Conservation (phyloP, 2,329 filamentous ascomycete genomes). For the Microascus cirrosus region DNA sequence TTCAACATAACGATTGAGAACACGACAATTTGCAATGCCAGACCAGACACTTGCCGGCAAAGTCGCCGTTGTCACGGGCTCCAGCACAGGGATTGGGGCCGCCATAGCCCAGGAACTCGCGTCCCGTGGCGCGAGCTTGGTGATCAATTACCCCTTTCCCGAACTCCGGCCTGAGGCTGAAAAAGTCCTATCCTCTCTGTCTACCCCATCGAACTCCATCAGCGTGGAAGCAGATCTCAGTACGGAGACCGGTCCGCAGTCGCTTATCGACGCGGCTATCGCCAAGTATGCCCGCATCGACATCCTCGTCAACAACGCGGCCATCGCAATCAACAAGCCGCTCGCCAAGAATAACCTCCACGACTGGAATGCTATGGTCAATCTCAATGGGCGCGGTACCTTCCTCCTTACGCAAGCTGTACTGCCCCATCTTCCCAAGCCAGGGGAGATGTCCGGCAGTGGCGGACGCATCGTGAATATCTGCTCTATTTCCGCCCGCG, state of each 20-base stretch:
- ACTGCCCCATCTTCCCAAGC: constrained; percentile 26
- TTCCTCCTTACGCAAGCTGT: constrained; percentile 27
- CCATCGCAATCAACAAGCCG: constrained; percentile 22
- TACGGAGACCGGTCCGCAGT: constrained; percentile 20
- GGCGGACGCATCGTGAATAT: constrained; percentile 30
- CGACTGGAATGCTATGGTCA: constrained; percentile 26
- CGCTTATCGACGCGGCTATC: constrained; percentile 22
- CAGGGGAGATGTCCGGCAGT: too few relatives aligned
- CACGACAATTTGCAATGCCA: too few relatives aligned
- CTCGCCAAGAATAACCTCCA: constrained; percentile 23
- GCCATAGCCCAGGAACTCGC: constrained; percentile 31
- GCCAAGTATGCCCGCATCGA: constrained; percentile 22
- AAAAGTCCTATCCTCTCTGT: constrained; percentile 14
- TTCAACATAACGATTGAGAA: too few relatives aligned
- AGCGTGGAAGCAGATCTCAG: constrained; percentile 30
- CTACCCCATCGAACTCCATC: constrained; percentile 16
- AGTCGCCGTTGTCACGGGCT: constrained; percentile 38
- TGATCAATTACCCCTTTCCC: constrained; percentile 35
- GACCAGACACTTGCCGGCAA: constrained; percentile 17
- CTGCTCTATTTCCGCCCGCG: constrained; percentile 18
- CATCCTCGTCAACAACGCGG: constrained; percentile 24
- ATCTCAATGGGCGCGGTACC: constrained; percentile 27
- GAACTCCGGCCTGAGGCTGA: constrained; percentile 14
- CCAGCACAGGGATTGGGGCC: constrained; percentile 30
- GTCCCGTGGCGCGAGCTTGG: constrained; percentile 30